Evolutionary conservation across 192 early-diverging fungal genomes (phyloP).

Genomic region (Kappamyces sp.): DNA sequence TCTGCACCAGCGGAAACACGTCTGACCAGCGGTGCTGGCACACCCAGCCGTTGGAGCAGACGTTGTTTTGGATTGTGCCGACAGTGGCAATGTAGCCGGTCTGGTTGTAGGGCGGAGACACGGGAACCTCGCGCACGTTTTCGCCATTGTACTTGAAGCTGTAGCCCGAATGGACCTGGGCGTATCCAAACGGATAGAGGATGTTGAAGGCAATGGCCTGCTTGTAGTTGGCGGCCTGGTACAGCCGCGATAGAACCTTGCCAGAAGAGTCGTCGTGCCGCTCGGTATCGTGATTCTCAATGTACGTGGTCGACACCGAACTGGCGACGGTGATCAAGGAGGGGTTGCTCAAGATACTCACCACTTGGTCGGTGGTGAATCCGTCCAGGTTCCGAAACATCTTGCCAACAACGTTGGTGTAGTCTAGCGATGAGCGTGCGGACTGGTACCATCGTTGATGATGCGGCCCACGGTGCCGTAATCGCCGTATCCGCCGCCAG

Average conservation of each 20-base stretch:
- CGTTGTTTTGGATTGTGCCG: not conserved
- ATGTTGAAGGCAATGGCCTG: conserved; percentile 17
- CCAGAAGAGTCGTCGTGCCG: not conserved
- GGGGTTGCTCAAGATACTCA: not conserved
- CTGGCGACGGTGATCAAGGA: not conserved
- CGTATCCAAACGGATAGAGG: conserved; percentile 9
- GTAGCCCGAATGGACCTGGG: conserved; percentile 11
- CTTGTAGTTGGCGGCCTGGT: not conserved
- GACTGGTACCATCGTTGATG: not conserved
- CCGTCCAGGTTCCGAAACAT: conserved; percentile 4
- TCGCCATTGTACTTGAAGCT: not conserved
- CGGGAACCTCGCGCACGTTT: not conserved
- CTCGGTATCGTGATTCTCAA: conserved; percentile 16
- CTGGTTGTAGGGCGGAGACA: not conserved
- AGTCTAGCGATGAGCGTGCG: not conserved
- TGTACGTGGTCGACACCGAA: conserved; percentile 4
- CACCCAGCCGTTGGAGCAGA: not conserved
- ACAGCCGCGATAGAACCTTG: not conserved
- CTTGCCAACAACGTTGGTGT: conserved; percentile 6
- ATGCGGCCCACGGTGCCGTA: conserved; percentile 1
- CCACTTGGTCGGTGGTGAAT: not conserved
- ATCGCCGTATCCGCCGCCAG: not conserved
- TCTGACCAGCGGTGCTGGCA: conserved; percentile 10
- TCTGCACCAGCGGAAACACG: conserved; percentile 9
- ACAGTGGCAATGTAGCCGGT: conserved; percentile 9